Evolutionary conservation across 331 rosid genomes (phyloP), one percentile per base, ranked within the genome.

Genomic region (Arachis monticola): DNA sequence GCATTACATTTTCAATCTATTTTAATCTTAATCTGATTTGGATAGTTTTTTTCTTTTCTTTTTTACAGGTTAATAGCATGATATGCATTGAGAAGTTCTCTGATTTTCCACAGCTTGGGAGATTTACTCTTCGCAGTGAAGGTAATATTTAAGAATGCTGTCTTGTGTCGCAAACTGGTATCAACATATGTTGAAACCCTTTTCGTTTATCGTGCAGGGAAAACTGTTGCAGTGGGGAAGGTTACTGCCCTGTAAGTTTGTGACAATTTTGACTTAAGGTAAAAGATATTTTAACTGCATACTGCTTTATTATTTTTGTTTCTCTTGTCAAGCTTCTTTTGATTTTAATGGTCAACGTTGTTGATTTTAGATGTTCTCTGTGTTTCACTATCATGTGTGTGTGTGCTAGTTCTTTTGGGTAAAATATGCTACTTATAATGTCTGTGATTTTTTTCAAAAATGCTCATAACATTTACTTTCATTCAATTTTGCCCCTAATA

Each of bases 51-150:
- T 71, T 17, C 22, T 17, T 17, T 17, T 17, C 22, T 17, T 77
- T 68, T 58, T 66, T 64, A 32, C 84, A 95, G 99, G 99, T 90
- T 73, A 83, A 13, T 66, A 95, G 69, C 79, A 0, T 35, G 56
- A 95, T 95, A 75, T 92, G 99, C 78, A 4, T 92, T 7, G 99
- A 95, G 85, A 90, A 85, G 80, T 95, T 95, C 63, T 27, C 93
- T 9, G 88, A 89, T 62, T 85, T 86, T 70, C 91, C 97, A 4
- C 99, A 90, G 71, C 97, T 95, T 17, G 99, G 99, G 82, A 87
- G 99, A 84, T 95, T 95, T 65, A 95, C 99, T 47, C 98, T 95
- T 76, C 99, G 99, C 38, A 90, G 92, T 41, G 98, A 95, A 86
- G 98, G 99, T 95, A 71, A 84, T 59, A 53, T 4, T 70, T 58